Base-by-base conservation (phyloP, 73 alveolate species). In the Paramecium tetraurelia region DNA sequence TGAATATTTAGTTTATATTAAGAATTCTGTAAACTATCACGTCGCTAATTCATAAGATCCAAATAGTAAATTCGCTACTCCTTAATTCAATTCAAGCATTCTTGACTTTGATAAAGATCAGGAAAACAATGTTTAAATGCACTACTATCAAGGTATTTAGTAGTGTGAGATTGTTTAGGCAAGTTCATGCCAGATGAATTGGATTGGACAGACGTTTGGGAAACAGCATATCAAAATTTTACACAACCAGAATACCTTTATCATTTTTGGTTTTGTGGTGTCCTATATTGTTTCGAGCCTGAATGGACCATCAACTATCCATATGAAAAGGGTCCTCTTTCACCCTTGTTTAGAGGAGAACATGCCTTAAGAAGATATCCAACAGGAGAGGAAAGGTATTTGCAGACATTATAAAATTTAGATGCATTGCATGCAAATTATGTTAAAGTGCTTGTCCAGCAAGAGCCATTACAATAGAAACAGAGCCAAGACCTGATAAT, bases 401-500 rank as follows among this genome's bases (percentile, higher is more conserved):
- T 16, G 22, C 27, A 14, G 14, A 85, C 4, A 21, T 57, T n/a
- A 1, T 53, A 53, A n/a, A 18, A 16, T 5, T 1, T 69, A 89
- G 99, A 94, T 96, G 99, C 92, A 96, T 96, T 44, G 99, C 99
- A 41, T 96, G 99, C 95, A 96, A 96, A 85, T 94, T 96, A 24
- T 96, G 99, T 86, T 96, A 95, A 92, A 96, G 97, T 85, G 94
- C 99, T 69, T 96, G 99, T 92, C 99, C 99, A 10, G 98, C 99
- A 24, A 85, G 76, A 59, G 99, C 99, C 24, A 96, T 96, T 44
- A 96, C 94, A 10, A 96, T 96, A 83, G 99, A 96, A 69, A 93
- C 98, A 29, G 99, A 96, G 53, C 99, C 99, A 68, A 95, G 99
- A 94, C 98, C 98, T 27, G 99, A 96, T 93, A 97, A 96, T 41